Base-by-base conservation (phyloP, 1,284 basidiomycete species). In the Leccinum subrobustum region DNA sequence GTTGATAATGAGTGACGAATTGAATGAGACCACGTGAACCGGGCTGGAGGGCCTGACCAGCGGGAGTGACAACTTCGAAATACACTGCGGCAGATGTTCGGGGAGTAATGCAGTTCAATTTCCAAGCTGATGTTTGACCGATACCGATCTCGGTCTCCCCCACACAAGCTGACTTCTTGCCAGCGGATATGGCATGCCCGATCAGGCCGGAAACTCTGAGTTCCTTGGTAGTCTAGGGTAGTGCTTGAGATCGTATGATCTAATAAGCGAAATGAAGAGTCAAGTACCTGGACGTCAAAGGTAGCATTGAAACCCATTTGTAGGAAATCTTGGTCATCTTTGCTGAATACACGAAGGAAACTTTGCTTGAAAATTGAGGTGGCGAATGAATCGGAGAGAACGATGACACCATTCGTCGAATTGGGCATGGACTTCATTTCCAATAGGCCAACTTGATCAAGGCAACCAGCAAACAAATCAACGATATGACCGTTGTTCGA, bases 81-180 rank as follows among this genome's bases (percentile, higher is more conserved):
- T 99, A 99, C 57, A 97, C 92, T 25, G 89, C 97, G 39, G 91
- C 87, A 4, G 96, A 91, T 1, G 95, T 96, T 64, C 86, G 89
- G 14, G 95, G 94, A 1, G 88, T 94, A 66, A 99, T 83, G 58
- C 88, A 85, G 79, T 97, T 98, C 67, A 99, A 85, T 79, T 95
- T 98, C 96, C 96, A 99, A 1, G 96, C 96, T n/a, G 95, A 98
- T 1, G 96, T 99, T 73, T 96, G 93, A 27, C 96, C 96, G 65
- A 99, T 97, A 74, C 96, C 97, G 64, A 99, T 99, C 77, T 99
- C 97, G 2, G 97, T 99, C 80, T 99, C 97, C 64, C 96, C 96
- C 31, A 99, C 97, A 69, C 94, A 98, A 0, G 87, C 87, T 0
- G 95, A 95, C 77, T 99, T 99, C 78, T 98, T 98, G 70, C 92